Percentiles rank a stretch among this genome's conserved stretches.
Conservation (phyloP, 2,329 filamentous ascomycete species). For the Pseudocercospora ulei region DNA sequence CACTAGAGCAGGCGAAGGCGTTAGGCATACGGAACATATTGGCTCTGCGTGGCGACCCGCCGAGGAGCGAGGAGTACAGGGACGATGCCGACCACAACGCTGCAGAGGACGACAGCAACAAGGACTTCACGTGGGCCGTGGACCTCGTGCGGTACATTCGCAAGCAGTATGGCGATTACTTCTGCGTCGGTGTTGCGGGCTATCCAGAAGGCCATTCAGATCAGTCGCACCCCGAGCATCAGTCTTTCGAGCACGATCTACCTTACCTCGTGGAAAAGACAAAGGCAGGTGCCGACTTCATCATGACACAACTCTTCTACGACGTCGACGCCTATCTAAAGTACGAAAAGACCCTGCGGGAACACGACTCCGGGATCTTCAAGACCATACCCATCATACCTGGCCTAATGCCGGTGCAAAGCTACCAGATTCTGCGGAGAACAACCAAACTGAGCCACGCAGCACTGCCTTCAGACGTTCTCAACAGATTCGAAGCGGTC, state of each 20-base stretch:
- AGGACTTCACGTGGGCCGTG: constrained; percentile 77
- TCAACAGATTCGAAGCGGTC: constrained; percentile 60
- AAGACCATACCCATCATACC: constrained; percentile 82
- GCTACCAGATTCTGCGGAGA: constrained; percentile 86
- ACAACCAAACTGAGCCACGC: constrained; percentile 93
- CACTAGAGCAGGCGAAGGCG: constrained; percentile 79
- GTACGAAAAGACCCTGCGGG: constrained; percentile 67
- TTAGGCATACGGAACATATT: constrained; percentile 90
- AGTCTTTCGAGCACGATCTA: constrained; percentile 57
- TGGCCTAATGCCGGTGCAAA: constrained; percentile 94
- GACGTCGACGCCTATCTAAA: constrained; percentile 70
- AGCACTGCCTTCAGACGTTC: constrained; percentile 60
- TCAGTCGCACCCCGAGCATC: constrained; percentile 74
- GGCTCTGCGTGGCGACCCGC: constrained; percentile 82
- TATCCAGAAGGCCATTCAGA: constrained; percentile 95
- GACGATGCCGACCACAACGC: constrained; percentile 50
- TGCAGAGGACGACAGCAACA: constrained; percentile 53
- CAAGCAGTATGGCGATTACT: constrained; percentile 79
- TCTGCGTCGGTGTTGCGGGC: constrained; percentile 86
- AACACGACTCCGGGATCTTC: constrained; percentile 76
- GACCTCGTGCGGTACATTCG: constrained; percentile 87
- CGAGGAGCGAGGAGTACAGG: constrained; percentile 77
- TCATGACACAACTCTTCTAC: constrained; percentile 98
- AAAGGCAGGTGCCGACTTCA: constrained; percentile 84
- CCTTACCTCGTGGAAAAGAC: constrained; percentile 86